Percentiles rank a stretch among this genome's conserved stretches.
phyloP scores from a whole-genome alignment of 805 yeast genomes.

The Nakazawaea sp. region DNA sequence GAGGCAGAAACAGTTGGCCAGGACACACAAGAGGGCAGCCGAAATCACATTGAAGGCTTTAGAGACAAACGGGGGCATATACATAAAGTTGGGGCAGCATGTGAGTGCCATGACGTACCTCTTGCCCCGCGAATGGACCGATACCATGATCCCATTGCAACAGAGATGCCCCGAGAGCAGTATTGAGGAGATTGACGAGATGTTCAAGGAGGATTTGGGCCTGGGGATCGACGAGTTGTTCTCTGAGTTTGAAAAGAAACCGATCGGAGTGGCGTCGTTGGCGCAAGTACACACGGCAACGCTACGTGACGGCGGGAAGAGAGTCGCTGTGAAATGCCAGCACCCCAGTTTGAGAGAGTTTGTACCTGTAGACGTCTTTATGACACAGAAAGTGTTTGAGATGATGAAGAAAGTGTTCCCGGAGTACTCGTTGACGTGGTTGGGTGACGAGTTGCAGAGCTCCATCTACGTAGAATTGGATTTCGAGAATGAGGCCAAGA shows the following conservation, averaged over 20 bases:
- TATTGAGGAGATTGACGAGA: slow-evolving; percentile 53
- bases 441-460: slow-evolving; percentile 85
- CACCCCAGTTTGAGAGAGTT: slow-evolving; percentile 84
- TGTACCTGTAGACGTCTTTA: slow-evolving; percentile 81
- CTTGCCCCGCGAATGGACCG: slow-evolving; percentile 91
- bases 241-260: slow-evolving; percentile 55
- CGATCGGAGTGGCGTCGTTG: slow-evolving; percentile 92
- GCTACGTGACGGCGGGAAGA: slow-evolving; percentile 48
- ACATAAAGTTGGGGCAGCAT: slow-evolving; percentile 93
- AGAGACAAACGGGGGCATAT: slow-evolving; percentile 85
- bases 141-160: slow-evolving; percentile 87
- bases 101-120: slow-evolving; percentile 87
- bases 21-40: slow-evolving; percentile 76
- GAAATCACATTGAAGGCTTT: slow-evolving; percentile 70
- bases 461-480: slow-evolving; percentile 90
- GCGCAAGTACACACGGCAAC: slow-evolving; percentile 92
- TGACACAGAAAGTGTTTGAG: slow-evolving; percentile 71
- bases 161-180: slow-evolving; percentile 84
- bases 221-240: slow-evolving; percentile 54
- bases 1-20: slow-evolving; percentile 43
- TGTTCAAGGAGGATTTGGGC: slow-evolving; percentile 70
- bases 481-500: slow-evolving; percentile 79
- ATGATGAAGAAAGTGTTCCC: slow-evolving; percentile 79
- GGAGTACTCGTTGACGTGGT: slow-evolving; percentile 89
- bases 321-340: slow-evolving; percentile 91